phyloP scores from a whole-genome alignment of 2,329 filamentous ascomycete genomes.

The Samsoniella hepiali region DNA sequence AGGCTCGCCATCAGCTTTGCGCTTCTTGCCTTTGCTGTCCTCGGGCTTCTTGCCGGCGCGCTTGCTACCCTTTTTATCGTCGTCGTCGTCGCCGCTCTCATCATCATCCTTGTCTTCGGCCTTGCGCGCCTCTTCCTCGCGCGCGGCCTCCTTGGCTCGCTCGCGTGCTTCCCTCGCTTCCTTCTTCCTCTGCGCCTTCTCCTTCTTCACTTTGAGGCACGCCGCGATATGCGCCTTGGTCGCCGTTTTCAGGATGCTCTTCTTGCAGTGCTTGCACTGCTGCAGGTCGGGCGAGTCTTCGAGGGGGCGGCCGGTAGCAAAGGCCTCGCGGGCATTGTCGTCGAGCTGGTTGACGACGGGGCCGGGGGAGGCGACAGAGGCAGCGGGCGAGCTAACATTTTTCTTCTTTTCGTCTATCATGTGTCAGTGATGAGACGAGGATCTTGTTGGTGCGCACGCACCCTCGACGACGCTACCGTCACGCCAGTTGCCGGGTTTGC shows the following conservation, averaged over 20 bases:
- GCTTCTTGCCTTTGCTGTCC: constrained; percentile 70
- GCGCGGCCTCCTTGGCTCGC: constrained; percentile 59
- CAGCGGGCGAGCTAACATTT: constrained; percentile 41
- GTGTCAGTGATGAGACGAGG: constrained; percentile 2
- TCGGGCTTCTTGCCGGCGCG: constrained; percentile 61
- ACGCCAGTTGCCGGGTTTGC: constrained; percentile 68
- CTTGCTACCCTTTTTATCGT: constrained; percentile 43
- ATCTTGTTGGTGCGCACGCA: constrained; percentile 33
- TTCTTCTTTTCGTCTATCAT: constrained; percentile 53
- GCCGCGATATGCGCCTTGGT: constrained; percentile 77
- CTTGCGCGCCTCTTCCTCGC: constrained; percentile 54
- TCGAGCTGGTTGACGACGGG: constrained; percentile 68
- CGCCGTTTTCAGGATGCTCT: constrained; percentile 72
- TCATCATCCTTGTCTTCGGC: constrained; percentile 49
- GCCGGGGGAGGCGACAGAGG: constrained; percentile 46
- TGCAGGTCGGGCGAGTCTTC: constrained; percentile 77
- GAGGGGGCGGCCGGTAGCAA: constrained; percentile 76
- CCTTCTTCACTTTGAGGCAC: constrained; percentile 81
- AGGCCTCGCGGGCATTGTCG: constrained; percentile 71
- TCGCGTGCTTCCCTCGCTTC: constrained; percentile 69
- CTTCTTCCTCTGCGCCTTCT: constrained; percentile 74
- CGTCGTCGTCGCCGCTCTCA: constrained; percentile 45
- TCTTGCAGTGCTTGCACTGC: constrained; percentile 92
- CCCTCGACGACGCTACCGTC: constrained; percentile 63
- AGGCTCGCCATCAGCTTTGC: constrained; percentile 71